These are phyloP conservation scores for Balansia obtecta DNA, from an alignment of 2,329 filamentous ascomycete genomes.

Conservation along the genomic window DNA sequence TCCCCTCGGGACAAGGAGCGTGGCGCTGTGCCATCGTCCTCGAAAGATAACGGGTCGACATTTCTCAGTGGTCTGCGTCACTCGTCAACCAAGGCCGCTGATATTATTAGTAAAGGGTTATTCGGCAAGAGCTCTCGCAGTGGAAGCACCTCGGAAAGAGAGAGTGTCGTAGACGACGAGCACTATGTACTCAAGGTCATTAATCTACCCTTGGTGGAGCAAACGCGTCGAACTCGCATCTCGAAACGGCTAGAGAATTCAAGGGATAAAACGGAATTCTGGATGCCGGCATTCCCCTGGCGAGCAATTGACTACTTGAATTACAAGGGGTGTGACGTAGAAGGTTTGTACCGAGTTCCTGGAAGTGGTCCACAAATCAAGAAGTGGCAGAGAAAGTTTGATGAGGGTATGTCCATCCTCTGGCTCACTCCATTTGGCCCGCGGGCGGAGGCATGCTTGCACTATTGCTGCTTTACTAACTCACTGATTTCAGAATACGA, in stretches of 20 bases:
- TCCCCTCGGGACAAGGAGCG: constrained; percentile 33
- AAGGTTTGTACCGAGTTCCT: constrained; percentile 85
- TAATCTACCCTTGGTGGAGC: constrained; percentile 74
- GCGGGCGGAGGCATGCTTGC: background rate
- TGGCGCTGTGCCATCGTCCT: constrained; percentile 39
- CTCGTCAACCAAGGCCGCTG: constrained; percentile 61
- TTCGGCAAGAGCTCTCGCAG: constrained; percentile 68
- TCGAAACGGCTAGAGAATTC: constrained; percentile 81
- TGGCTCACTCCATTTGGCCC: background rate
- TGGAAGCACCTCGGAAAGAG: constrained; percentile 56
- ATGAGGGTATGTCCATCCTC: constrained; percentile 47
- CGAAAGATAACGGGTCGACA: constrained; percentile 47
- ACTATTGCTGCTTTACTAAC: constrained; percentile 2
- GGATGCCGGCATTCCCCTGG: constrained; percentile 96
- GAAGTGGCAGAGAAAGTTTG: constrained; percentile 86
- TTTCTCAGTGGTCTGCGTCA: constrained; percentile 65
- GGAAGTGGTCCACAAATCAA: constrained; percentile 85
- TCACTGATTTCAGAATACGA: constrained; percentile 52
- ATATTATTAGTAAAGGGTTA: constrained; percentile 70
- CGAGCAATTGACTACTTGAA: constrained; percentile 93
- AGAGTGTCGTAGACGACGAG: constrained; percentile 59
- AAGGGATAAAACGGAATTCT: constrained; percentile 92
- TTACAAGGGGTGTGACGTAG: constrained; percentile 85
- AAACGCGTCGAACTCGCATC: constrained; percentile 82
- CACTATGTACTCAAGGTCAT: constrained; percentile 78